Evolutionary conservation across 352 stramenopile genomes (phyloP).

Genomic region (Phytophthora multivora): DNA sequence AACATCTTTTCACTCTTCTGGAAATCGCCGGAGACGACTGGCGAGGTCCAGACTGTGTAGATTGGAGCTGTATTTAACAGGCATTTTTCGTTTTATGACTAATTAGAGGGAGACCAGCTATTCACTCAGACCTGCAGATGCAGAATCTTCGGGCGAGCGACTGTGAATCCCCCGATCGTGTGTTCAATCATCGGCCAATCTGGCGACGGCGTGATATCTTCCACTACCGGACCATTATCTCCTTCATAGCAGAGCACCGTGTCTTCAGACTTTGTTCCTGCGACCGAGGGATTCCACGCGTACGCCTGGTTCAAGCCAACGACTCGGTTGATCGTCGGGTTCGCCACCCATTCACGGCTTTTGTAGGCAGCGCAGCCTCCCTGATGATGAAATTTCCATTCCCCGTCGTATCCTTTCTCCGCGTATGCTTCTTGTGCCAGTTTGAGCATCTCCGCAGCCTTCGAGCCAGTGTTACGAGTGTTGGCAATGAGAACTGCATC

Average conservation of each 20-base stretch:
- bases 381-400: constrained; percentile 76
- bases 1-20: constrained; percentile 88
- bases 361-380: constrained; percentile 69
- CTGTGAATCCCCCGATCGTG: constrained; percentile 48
- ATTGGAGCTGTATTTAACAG: constrained; percentile 17
- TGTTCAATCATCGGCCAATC: constrained; percentile 62
- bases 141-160: constrained; percentile 61
- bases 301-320: constrained; percentile 59
- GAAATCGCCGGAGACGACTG: constrained; percentile 47
- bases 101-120: background rate
- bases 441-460: constrained; percentile 54
- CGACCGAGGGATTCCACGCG: constrained; percentile 76
- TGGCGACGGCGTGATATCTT: constrained; percentile 61
- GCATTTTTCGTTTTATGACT: constrained; percentile 10
- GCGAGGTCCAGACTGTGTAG: constrained; percentile 52
- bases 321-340: constrained; percentile 39
- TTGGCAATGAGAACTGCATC: constrained; percentile 59
- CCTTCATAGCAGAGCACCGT: constrained; percentile 53
- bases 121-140: constrained; percentile 55
- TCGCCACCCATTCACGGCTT: constrained; percentile 78
- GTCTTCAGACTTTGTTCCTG: constrained; percentile 77
- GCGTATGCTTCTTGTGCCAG: constrained; percentile 64
- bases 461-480: constrained; percentile 34
- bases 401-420: constrained; percentile 52
- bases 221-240: constrained; percentile 35